These are phyloP conservation scores for Talaromyces sp. DNA, from an alignment of 2,329 filamentous ascomycete genomes.

Conservation along the genomic window DNA sequence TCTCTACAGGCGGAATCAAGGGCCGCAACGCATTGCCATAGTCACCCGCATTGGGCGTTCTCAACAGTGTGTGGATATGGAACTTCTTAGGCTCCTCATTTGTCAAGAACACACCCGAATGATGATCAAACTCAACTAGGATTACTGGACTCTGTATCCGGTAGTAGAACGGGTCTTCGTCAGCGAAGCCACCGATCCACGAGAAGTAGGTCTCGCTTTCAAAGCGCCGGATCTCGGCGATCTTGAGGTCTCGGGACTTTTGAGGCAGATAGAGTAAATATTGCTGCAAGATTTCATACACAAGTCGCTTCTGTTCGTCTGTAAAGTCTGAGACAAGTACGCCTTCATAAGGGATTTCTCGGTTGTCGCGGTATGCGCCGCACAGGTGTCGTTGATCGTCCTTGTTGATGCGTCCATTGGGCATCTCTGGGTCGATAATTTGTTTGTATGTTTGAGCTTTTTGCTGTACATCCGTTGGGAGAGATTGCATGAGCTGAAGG, in stretches of 20 bases:
- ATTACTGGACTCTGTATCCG: constrained; percentile 70
- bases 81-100: constrained; percentile 71
- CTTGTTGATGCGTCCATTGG: constrained; percentile 61
- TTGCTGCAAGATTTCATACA: constrained; percentile 56
- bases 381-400: constrained; percentile 74
- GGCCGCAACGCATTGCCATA: constrained; percentile 57
- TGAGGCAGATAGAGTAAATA: constrained; percentile 64
- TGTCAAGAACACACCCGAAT: constrained; percentile 69
- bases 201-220: constrained; percentile 70
- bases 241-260: constrained; percentile 47
- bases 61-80: constrained; percentile 68
- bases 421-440: constrained; percentile 62
- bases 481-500: constrained; percentile 62
- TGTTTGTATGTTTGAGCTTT: constrained; percentile 53
- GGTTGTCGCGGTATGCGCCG: constrained; percentile 73
- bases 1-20: constrained; percentile 28
- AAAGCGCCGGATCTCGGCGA: constrained; percentile 50
- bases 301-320: constrained; percentile 44
- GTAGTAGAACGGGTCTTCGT: constrained; percentile 70
- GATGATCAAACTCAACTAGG: constrained; percentile 72
- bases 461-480: constrained; percentile 42
- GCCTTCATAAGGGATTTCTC: constrained; percentile 69
- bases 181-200: constrained; percentile 65
- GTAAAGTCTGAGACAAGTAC: constrained; percentile 45
- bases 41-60: constrained; percentile 69